Evolutionary conservation across 108 stramenopile species (phyloP).

Genomic region (Stephanodiscus minutulus): DNA sequence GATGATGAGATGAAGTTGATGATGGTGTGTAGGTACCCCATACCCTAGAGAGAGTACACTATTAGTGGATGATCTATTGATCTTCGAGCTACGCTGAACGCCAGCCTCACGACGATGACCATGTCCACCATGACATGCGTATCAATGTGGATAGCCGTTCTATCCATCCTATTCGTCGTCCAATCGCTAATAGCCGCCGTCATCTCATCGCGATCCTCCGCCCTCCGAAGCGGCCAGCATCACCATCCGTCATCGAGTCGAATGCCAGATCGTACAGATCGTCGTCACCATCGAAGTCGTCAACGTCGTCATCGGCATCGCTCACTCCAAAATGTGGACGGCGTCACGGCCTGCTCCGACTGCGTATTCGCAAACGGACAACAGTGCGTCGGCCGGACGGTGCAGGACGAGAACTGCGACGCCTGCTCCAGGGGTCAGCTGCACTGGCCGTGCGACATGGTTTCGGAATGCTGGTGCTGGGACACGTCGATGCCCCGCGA

Average conservation of each 20-base stretch:
- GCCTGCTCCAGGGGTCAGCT: slow-evolving; percentile 17
- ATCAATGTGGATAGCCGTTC: slow-evolving; percentile 2
- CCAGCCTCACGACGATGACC: background rate
- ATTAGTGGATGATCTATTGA: too few relatives aligned
- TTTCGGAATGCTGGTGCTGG: slow-evolving; percentile 45
- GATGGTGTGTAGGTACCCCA: too few relatives aligned
- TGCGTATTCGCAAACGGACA: slow-evolving; percentile 9
- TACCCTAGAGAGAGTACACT: too few relatives aligned
- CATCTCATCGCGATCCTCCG: background rate
- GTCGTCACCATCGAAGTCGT: background rate
- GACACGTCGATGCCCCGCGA: slow-evolving; percentile 19
- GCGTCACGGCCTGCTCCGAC: slow-evolving; percentile 24
- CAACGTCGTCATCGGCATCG: background rate
- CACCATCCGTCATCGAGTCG: background rate
- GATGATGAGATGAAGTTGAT: too few relatives aligned
- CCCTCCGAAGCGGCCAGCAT: background rate
- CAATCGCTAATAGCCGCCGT: background rate
- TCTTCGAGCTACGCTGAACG: too few relatives aligned
- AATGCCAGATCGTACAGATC: background rate
- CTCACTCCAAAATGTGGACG: slow-evolving; percentile 10
- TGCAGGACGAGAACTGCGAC: slow-evolving; percentile 23
- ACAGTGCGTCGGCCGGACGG: slow-evolving; percentile 39
- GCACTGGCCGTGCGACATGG: slow-evolving; percentile 37
- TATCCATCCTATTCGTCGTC: background rate
- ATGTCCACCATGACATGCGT: background rate